Evolutionary conservation across 305 asterid genomes (phyloP).

Genomic region (Plantago rigida): DNA sequence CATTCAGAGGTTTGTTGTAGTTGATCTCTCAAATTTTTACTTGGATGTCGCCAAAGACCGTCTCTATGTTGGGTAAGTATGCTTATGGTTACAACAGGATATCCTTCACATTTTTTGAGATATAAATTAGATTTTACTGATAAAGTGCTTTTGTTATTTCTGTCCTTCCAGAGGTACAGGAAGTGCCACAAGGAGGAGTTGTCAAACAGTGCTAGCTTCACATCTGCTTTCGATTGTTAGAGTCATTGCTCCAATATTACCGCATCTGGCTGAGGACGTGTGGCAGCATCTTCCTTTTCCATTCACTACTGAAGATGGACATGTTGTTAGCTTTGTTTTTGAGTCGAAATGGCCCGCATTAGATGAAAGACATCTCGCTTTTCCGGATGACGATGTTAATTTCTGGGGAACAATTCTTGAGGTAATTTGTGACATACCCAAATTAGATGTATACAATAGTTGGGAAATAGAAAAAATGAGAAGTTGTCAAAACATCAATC

Average conservation of each 20-base stretch:
- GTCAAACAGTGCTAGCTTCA: constrained; percentile 85
- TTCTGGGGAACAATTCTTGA: constrained; percentile 84
- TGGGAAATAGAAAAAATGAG: not conserved
- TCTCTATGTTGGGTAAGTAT: constrained; percentile 83
- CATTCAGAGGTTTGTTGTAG: constrained; percentile 80
- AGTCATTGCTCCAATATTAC: constrained; percentile 80
- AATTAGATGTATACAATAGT: not conserved
- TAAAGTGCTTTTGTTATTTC: constrained; percentile 1
- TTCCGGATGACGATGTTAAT: constrained; percentile 54
- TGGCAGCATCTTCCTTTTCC: constrained; percentile 93
- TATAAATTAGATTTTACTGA: not conserved
- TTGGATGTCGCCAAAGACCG: constrained; percentile 93
- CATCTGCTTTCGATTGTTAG: constrained; percentile 66
- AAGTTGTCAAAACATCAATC: no score
- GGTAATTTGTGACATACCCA: constrained; percentile 34
- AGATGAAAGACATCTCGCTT: constrained; percentile 48
- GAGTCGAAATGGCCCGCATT: constrained; percentile 77
- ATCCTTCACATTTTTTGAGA: not conserved
- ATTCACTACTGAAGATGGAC: constrained; percentile 49
- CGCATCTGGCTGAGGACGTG: constrained; percentile 93
- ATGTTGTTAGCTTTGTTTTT: constrained; percentile 51
- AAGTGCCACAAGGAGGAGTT: constrained; percentile 83
- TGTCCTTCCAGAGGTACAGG: constrained; percentile 48
- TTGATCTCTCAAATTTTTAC: constrained; percentile 94
- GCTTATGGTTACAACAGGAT: not conserved